A percentile compares a stretch with the other conserved stretches of the same genome.
Conservation (phyloP, 352 stramenopile genomes). For the Globisporangium barbulae region DNA sequence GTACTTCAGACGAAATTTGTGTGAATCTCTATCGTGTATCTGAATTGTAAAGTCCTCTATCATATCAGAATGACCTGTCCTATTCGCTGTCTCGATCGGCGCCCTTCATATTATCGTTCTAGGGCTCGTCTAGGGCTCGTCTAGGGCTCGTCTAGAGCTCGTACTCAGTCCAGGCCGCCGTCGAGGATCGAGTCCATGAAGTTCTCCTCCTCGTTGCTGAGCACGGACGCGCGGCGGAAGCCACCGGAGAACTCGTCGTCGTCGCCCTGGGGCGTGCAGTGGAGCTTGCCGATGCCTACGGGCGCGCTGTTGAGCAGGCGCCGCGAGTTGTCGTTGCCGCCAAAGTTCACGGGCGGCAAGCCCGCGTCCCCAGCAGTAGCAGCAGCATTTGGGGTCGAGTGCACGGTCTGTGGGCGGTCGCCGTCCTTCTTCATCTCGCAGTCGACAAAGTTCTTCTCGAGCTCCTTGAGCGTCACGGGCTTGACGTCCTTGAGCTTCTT, state of each 20-base stretch:
- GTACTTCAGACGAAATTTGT: neutral
- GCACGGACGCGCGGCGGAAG: slow-evolving; percentile 28
- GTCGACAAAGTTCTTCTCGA: slow-evolving; percentile 83
- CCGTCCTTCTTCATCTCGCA: slow-evolving; percentile 32
- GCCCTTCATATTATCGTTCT: neutral
- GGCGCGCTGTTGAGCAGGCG: slow-evolving; percentile 65
- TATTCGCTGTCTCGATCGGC: neutral
- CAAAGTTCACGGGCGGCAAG: slow-evolving; percentile 43
- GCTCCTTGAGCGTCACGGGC: slow-evolving; percentile 71
- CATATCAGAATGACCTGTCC: neutral
- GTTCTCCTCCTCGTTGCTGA: slow-evolving; percentile 81
- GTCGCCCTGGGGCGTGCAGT: slow-evolving; percentile 45
- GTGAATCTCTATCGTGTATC: slow-evolving; percentile 1
- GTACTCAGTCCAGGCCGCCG: slow-evolving; percentile 14
- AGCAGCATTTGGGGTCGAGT: slow-evolving; percentile 22
- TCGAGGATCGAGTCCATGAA: slow-evolving; percentile 80
- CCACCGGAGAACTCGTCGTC: slow-evolving; percentile 18
- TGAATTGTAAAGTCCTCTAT: neutral
- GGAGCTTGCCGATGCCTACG: slow-evolving; percentile 61
- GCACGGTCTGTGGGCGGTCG: slow-evolving; percentile 58
- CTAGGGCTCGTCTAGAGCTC: neutral
- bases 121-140: neutral
- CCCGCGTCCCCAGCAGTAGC: slow-evolving; percentile 7
- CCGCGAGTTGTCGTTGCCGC: slow-evolving; percentile 36
- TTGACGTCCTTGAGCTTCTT: slow-evolving; percentile 72